Percentiles rank a stretch among this genome's conserved stretches.
Conservation (phyloP, 345 rosid genomes). For the Rhodamnia argentea region DNA sequence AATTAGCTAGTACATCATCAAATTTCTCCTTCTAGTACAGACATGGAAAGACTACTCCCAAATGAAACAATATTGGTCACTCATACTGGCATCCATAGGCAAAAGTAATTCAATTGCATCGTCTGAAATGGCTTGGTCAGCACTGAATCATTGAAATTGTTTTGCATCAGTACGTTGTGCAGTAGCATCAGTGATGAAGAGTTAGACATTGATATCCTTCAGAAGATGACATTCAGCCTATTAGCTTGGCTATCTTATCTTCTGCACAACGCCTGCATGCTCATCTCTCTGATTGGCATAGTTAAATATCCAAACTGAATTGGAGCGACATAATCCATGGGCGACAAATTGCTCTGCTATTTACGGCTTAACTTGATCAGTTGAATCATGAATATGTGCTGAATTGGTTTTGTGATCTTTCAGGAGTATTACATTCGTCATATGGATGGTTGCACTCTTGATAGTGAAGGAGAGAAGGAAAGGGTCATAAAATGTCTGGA, state of each 20-base stretch:
- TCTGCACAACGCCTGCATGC: neutral
- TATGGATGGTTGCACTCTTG: conserved; percentile 85
- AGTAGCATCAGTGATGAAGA: neutral
- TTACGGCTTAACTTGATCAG: neutral
- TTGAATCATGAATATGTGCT: neutral
- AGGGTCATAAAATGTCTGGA: conserved; percentile 80
- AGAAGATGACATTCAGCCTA: neutral
- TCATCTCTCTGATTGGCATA: neutral
- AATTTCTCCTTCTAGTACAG: neutral
- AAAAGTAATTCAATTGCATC: neutral
- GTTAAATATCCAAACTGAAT: neutral
- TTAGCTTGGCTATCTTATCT: neutral
- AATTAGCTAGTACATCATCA: neutral
- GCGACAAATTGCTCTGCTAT: neutral
- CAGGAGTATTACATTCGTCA: conserved; percentile 89
- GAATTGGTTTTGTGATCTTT: neutral
- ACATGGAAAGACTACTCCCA: neutral
- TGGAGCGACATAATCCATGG: neutral
- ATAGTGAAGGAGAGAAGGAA: conserved; percentile 75
- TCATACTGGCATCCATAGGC: neutral
- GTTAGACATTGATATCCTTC: neutral
- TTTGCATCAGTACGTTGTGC: neutral
- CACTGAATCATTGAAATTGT: neutral
- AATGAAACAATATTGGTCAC: neutral
- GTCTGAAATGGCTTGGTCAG: neutral